These are phyloP conservation scores for Agroathelia rolfsii DNA, from an alignment of 1,284 basidiomycete genomes.

Conservation along the genomic window DNA sequence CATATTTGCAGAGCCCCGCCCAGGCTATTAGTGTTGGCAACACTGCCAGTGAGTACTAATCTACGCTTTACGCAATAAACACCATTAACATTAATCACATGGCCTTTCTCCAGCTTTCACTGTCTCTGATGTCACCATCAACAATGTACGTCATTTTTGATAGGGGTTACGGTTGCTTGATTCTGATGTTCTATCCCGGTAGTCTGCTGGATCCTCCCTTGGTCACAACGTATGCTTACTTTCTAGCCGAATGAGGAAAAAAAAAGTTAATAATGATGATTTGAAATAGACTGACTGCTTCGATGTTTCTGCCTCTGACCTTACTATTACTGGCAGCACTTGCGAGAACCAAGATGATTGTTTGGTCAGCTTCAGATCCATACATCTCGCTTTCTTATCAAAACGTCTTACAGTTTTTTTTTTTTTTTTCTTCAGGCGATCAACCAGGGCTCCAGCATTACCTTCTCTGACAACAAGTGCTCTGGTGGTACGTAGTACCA, in stretches of 20 bases:
- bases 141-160: constrained; percentile 11
- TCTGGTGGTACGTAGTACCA: too few species aligned
- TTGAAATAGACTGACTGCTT: constrained; percentile 2
- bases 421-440: constrained; percentile 10
- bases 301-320: constrained; percentile 2
- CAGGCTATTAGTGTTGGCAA: constrained; percentile 12
- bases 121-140: constrained; percentile 13
- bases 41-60: too few species aligned
- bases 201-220: constrained; percentile 9
- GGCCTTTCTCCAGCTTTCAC: too few species aligned
- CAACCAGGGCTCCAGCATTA: constrained; percentile 14
- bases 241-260: background rate
- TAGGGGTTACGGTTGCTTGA: constrained; percentile 10
- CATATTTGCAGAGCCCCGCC: constrained; percentile 3
- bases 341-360: constrained; percentile 17
- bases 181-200: constrained; percentile 6
- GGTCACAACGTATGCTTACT: constrained; percentile 11
- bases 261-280: background rate
- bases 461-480: constrained; percentile 12
- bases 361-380: constrained; percentile 4
- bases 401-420: too few species aligned
- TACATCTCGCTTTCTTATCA: background rate
- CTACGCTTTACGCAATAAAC: too few species aligned
- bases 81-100: too few species aligned
- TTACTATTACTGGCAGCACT: constrained; percentile 9